A percentile compares a stretch with the other conserved stretches of the same genome.
Evolutionary conservation across 495 filamentous ascomycete genomes (phyloP).

Genomic region (Talaromyces borbonicus): DNA sequence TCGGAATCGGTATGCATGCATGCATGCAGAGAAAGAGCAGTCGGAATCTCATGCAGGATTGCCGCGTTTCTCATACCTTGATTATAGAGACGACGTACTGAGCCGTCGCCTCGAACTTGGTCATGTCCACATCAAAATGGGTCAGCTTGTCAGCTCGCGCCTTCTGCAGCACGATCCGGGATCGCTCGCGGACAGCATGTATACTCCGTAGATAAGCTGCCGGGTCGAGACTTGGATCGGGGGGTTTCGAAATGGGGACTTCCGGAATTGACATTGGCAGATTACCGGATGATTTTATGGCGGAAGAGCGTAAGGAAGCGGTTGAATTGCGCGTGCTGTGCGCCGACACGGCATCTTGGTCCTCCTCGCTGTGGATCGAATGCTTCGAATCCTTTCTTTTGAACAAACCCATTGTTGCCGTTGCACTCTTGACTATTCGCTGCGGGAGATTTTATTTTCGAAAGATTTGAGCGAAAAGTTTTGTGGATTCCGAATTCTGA

Average conservation of each 20-base stretch:
- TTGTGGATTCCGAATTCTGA: no score
- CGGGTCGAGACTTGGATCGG: slow-evolving; percentile 84
- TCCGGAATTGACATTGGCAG: slow-evolving; percentile 44
- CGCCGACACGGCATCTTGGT: slow-evolving; percentile 36
- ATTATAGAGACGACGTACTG: slow-evolving; percentile 94
- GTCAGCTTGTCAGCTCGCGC: slow-evolving; percentile 69
- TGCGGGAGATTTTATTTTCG: not conserved
- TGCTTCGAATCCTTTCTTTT: slow-evolving; percentile 49
- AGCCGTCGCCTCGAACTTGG: slow-evolving; percentile 78
- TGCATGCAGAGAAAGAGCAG: no score
- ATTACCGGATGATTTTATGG: slow-evolving; percentile 28
- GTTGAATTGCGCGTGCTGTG: slow-evolving; percentile 44
- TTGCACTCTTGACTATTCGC: not conserved
- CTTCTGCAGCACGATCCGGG: slow-evolving; percentile 59
- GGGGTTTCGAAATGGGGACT: slow-evolving; percentile 70
- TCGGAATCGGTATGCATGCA: no score
- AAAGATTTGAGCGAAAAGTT: not conserved
- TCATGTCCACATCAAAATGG: slow-evolving; percentile 88
- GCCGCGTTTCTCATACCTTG: slow-evolving; percentile 45
- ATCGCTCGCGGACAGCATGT: slow-evolving; percentile 75
- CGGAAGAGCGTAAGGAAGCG: slow-evolving; percentile 46
- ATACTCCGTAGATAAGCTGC: slow-evolving; percentile 89
- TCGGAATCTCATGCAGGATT: not conserved
- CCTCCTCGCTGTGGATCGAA: slow-evolving; percentile 39
- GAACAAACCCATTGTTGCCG: slow-evolving; percentile 50